Conservation (phyloP, 2,329 filamentous ascomycete genomes). For the Ceratocystis smalleyi region DNA sequence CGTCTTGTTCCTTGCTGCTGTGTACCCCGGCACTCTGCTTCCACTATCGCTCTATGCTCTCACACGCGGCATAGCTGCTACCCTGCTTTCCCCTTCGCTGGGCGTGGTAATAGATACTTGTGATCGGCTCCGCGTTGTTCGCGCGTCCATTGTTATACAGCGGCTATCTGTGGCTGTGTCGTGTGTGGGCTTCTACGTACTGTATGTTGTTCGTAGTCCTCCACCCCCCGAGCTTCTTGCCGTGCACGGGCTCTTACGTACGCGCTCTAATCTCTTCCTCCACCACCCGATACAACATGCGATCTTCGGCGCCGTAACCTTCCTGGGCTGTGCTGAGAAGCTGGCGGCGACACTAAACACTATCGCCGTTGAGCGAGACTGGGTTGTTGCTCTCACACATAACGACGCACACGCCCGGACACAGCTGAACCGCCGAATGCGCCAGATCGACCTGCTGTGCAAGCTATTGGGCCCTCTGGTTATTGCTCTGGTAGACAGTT, state of each 20-base stretch:
- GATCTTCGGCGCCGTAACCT: slow-evolving; percentile 25
- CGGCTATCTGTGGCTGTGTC: slow-evolving; percentile 32
- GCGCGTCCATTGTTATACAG: slow-evolving; percentile 32
- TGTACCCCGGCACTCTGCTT: slow-evolving; percentile 44
- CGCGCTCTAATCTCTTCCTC: too few relatives aligned
- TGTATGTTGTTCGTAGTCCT: slow-evolving; percentile 19
- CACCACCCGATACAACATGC: slow-evolving; percentile 17
- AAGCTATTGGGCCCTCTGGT: slow-evolving; percentile 41
- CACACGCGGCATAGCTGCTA: slow-evolving; percentile 39
- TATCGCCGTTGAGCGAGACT: slow-evolving; percentile 56
- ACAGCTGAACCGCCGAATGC: slow-evolving; percentile 42
- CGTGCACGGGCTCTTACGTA: too few relatives aligned
- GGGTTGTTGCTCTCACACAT: slow-evolving; percentile 35
- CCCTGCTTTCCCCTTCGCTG: slow-evolving; percentile 42
- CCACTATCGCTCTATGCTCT: slow-evolving; percentile 56
- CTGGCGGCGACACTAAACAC: slow-evolving; percentile 47
- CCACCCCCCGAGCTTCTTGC: not conserved
- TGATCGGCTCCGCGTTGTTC: slow-evolving; percentile 35
- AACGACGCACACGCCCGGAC: slow-evolving; percentile 13
- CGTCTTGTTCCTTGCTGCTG: slow-evolving; percentile 40
- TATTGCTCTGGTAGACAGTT: slow-evolving; percentile 39
- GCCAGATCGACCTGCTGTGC: slow-evolving; percentile 45
- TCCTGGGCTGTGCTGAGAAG: slow-evolving; percentile 55
- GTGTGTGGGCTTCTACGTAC: slow-evolving; percentile 31
- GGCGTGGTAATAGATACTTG: slow-evolving; percentile 43